Percentiles rank a stretch among this genome's conserved stretches.
phyloP scores from a whole-genome alignment of 257 asterid species.

The Nemophila menziesii region DNA sequence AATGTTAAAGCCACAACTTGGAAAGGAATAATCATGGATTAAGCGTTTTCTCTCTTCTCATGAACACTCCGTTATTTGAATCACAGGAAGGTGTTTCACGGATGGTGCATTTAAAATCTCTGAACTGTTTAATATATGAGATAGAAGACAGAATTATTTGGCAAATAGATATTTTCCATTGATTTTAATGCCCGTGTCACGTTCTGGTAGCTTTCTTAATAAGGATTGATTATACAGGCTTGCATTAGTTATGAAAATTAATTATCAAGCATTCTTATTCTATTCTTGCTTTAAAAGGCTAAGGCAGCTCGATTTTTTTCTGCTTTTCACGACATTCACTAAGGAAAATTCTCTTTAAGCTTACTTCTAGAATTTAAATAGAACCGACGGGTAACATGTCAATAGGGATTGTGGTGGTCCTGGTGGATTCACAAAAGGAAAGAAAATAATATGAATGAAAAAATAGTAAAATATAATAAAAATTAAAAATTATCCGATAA shows the following conservation, averaged over 20 bases:
- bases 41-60: too few species aligned
- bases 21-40: slow-evolving; percentile 18
- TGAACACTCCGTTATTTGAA: neutral
- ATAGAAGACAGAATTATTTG: neutral
- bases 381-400: too few species aligned
- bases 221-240: neutral
- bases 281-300: neutral
- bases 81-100: neutral
- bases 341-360: neutral
- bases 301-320: neutral
- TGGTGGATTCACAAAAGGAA: too few species aligned
- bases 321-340: neutral
- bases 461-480: too few species aligned
- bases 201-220: neutral
- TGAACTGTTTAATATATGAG: neutral
- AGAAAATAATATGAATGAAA: too few species aligned
- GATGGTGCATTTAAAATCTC: neutral
- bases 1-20: slow-evolving; percentile 10
- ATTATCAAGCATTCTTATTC: neutral
- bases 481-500: too few species aligned
- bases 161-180: neutral
- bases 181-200: neutral
- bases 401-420: too few species aligned
- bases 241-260: neutral
- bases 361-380: neutral